Base-by-base conservation (phyloP, 306 rosid species). In the Dalbergia oliveri region DNA sequence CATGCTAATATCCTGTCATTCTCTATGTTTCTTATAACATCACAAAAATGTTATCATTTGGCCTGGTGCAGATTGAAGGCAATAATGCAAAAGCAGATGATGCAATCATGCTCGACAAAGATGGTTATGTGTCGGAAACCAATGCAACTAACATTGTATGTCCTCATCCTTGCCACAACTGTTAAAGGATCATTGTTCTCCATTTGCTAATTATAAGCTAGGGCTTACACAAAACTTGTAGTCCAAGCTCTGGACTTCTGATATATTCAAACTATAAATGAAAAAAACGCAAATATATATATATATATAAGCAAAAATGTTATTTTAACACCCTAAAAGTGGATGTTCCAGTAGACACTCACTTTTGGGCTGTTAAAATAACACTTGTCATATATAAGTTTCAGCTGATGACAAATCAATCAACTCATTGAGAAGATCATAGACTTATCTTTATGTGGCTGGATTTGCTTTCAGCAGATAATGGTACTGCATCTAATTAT, bases 121-220 rank as follows among this genome's bases (percentile, higher is more conserved):
- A 93, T 83, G 98, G 97, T 60, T 93, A 84, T 84, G 90, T 93
- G 26, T 93, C 97, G 12, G 97, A 93, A 87, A 91, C 98, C 75
- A 91, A 91, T 80, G 98, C 98, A 58, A 91, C 97, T 14, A 93
- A 91, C 84, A 86, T 93, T 77, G 98, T 93, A 88, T 86, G 94
- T 78, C 69, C 83, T 26, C 66, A 37, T 37, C n/a, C 53, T 85
- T 79, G 9, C 58, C 76, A 72, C 69, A 56, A 12, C 10, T 72
- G 72, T 66, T 37, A 37, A 45, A 45, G 34, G 18, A 41, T 60
- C 56, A 33, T 54, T 63, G 49, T n/a, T 58, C 15, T 68, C 23
- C 7, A 58, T 66, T 61, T 67, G 67, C 35, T 56, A 34, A 21
- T 21, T 21, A 21, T 21, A 21, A 21, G 23, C 23, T 21, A 21